Evolutionary conservation across 495 filamentous ascomycete genomes (phyloP).

Genomic region (Cercophora sp.): DNA sequence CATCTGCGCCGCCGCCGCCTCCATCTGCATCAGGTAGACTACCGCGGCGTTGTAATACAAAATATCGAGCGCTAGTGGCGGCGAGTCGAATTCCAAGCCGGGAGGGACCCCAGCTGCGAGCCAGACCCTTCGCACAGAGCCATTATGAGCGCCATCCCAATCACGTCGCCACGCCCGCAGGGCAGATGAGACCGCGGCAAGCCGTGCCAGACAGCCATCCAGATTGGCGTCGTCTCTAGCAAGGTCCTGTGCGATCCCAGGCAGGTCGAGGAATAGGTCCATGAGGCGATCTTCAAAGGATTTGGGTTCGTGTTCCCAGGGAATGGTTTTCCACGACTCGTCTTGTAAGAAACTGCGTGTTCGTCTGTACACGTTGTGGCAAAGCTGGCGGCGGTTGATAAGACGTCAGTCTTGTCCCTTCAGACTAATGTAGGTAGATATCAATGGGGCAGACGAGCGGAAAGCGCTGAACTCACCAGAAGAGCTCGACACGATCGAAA

Average conservation of each 20-base stretch:
- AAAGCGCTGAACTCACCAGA: not conserved
- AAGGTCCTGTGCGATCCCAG: not conserved
- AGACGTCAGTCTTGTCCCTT: not conserved
- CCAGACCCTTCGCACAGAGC: not conserved
- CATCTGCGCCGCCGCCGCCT: not conserved
- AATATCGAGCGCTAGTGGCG: conserved; percentile 5
- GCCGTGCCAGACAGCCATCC: not conserved
- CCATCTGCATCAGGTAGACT: conserved; percentile 7
- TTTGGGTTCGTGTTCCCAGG: not conserved
- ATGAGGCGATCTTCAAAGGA: not conserved
- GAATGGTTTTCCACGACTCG: not conserved
- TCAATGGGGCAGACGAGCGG: too few species aligned
- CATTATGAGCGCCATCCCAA: not conserved
- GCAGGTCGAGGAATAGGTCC: not conserved
- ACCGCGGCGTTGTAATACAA: conserved; percentile 5
- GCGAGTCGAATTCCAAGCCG: conserved; percentile 6
- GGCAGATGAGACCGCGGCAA: not conserved
- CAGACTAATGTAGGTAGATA: too few species aligned
- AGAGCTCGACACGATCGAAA: not conserved
- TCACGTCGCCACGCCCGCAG: not conserved
- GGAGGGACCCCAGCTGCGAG: not conserved
- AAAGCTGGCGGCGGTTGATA: not conserved
- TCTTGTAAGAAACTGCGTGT: not conserved
- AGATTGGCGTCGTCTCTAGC: not conserved
- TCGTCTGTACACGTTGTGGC: not conserved